Evolutionary conservation across 148 eudicot genomes (phyloP), one percentile per base, ranked within the genome.

Genomic region (Camellia sinensis): DNA sequence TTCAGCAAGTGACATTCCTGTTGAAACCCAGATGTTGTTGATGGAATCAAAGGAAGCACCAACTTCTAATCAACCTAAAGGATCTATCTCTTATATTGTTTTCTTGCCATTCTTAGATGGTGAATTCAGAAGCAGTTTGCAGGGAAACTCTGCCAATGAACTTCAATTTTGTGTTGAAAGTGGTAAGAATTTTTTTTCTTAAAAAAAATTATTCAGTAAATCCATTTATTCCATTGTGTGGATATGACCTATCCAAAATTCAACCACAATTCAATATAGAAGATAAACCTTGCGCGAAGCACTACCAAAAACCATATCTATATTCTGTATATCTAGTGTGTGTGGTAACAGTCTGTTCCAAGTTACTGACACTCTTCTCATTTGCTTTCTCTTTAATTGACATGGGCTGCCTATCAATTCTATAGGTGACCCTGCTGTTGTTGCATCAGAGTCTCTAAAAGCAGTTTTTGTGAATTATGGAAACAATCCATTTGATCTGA

Each of bases 81-180:
- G 37, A 43, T 54, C 75, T 18, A 61, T 52, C n/a, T 80, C 76
- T 76, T 87, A 87, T 75, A 46, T 85, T 29, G 63, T 85, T 80
- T 80, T 87, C 52, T 85, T 87, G 84, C 89, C 89, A 2, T 76
- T 87, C 3, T 75, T 87, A 46, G 84, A 87, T 50, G 87, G 87
- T 5, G 69, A 74, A 43, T 82, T 87, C 53, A 80, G 89, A 59
- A 81, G 86, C 65, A 80, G 82, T 48, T 73, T 87, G 79, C 89
- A 85, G 73, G 89, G 89, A n/a, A 85, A 78, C 56, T 72, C 79
- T 3, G 74, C 75, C 19, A 75, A 85, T 59, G 89, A 87, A 84
- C 82, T 87, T 44, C 71, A 87, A 71, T 63, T 87, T 46, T 87
- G 89, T 75, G 82, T 87, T 78, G 87, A 85, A 85, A 85, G 83